These are phyloP conservation scores for Striga hermonthica DNA, from an alignment of 305 asterid species.

Conservation along the genomic window DNA sequence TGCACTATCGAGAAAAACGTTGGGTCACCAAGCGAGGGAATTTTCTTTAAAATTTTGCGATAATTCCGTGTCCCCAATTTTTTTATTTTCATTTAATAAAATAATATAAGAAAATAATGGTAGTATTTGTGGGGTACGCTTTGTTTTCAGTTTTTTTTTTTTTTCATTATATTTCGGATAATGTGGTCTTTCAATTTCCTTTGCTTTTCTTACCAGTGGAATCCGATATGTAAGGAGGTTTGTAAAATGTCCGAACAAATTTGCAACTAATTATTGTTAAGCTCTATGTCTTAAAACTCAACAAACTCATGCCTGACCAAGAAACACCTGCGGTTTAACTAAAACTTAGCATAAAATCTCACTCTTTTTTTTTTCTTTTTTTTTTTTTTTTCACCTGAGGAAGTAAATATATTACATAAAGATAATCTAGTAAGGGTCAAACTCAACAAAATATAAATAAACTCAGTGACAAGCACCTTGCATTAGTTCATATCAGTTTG, in stretches of 20 bases:
- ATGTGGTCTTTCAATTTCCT: neutral
- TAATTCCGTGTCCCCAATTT: conserved; percentile 31
- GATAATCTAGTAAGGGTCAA: too few species aligned
- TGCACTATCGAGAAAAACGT: conserved; percentile 72
- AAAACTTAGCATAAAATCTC: conserved; percentile 47
- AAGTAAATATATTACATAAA: neutral
- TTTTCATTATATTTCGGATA: conserved; percentile 29
- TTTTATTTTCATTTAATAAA: conserved; percentile 1
- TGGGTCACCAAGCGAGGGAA: conserved; percentile 66
- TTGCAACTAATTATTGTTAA: conserved; percentile 33
- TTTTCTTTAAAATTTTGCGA: conserved; percentile 38
- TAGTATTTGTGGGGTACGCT: conserved; percentile 28
- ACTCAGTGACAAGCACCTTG: too few species aligned
- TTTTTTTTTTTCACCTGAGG: neutral
- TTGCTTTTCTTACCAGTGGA: conserved; percentile 33
- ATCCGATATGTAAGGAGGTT: conserved; percentile 38
- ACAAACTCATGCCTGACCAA: conserved; percentile 46
- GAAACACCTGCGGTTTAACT: conserved; percentile 47
- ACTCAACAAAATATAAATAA: too few species aligned
- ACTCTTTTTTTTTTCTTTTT: too few species aligned
- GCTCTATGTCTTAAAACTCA: conserved; percentile 37
- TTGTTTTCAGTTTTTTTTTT: conserved; percentile 24
- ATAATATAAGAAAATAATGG: neutral
- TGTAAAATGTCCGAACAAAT: conserved; percentile 34
- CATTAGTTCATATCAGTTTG: too few species aligned